Conservation (phyloP, 768 basidiomycete species). For the Termitomyces sp. region DNA sequence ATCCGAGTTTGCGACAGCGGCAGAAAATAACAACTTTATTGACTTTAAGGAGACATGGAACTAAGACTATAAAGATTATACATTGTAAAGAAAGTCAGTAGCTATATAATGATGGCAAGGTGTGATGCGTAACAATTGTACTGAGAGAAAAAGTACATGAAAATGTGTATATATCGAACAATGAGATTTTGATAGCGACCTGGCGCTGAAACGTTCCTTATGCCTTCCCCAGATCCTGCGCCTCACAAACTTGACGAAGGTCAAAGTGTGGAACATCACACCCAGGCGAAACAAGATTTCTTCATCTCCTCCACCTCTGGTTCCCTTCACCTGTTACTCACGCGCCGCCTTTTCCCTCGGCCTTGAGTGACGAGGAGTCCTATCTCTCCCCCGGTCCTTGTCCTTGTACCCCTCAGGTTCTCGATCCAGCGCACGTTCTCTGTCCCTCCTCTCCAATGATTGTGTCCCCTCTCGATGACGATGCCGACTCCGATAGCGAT, state of each 20-base stretch:
- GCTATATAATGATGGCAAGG: background rate
- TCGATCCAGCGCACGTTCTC: background rate
- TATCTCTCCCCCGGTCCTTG: background rate
- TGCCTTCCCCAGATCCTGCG: background rate
- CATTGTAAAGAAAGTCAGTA: background rate
- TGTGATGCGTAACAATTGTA: background rate
- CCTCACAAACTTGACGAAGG: too few relatives aligned
- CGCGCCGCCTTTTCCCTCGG: background rate
- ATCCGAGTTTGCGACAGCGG: too few relatives aligned
- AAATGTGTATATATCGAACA: background rate
- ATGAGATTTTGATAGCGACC: background rate
- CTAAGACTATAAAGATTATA: background rate
- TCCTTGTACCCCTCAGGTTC: background rate
- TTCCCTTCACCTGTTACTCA: background rate
- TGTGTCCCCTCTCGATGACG: background rate
- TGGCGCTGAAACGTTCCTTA: background rate
- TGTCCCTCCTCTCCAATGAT: background rate
- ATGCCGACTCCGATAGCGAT: background rate
- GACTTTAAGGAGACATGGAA: too few relatives aligned
- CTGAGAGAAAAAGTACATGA: background rate
- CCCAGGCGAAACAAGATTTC: background rate
- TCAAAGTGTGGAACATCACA: background rate
- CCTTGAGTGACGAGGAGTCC: background rate
- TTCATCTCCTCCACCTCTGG: background rate
- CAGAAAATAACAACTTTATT: too few relatives aligned